These are phyloP conservation scores for Leccinum obscurum DNA, from an alignment of 768 basidiomycete genomes.

Conservation along the genomic window DNA sequence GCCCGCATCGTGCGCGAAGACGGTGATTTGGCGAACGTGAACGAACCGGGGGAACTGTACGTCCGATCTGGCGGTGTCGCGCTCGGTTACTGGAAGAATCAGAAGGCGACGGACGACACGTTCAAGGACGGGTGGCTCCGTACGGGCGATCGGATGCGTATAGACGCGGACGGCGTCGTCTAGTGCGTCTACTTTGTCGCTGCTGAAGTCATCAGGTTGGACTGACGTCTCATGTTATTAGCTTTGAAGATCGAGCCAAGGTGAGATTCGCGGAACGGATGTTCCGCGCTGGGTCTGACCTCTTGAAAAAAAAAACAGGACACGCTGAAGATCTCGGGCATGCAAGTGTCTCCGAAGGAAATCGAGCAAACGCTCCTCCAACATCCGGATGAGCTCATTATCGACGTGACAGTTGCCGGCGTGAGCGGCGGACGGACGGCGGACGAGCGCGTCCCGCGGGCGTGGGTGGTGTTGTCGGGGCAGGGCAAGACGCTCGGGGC, in stretches of 20 bases:
- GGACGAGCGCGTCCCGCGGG: slow-evolving; percentile 74
- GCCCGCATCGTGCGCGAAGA: slow-evolving; percentile 60
- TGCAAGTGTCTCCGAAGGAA: slow-evolving; percentile 78
- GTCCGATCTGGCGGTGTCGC: slow-evolving; percentile 55
- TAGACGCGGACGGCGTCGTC: slow-evolving; percentile 60
- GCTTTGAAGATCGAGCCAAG: slow-evolving; percentile 78
- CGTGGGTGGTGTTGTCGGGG: slow-evolving; percentile 71
- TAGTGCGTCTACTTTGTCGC: slow-evolving; percentile 45
- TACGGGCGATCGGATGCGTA: slow-evolving; percentile 71
- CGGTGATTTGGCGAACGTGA: slow-evolving; percentile 49
- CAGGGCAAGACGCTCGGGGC: slow-evolving; percentile 52
- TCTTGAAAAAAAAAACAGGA: slow-evolving; percentile 44
- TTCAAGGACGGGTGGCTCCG: slow-evolving; percentile 69
- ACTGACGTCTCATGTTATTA: slow-evolving; percentile 24
- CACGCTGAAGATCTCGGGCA: slow-evolving; percentile 76
- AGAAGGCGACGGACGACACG: slow-evolving; percentile 61
- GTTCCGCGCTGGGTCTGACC: background rate
- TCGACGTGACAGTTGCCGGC: slow-evolving; percentile 67
- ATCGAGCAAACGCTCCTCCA: slow-evolving; percentile 66
- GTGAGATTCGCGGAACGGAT: slow-evolving; percentile 32
- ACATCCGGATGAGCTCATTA: slow-evolving; percentile 62
- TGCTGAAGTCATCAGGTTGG: background rate
- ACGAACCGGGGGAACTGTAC: slow-evolving; percentile 69
- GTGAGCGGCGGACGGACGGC: slow-evolving; percentile 68
- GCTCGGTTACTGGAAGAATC: slow-evolving; percentile 73